Evolutionary conservation across 2,329 filamentous ascomycete genomes (phyloP).

Genomic region (Diplodia seriata): DNA sequence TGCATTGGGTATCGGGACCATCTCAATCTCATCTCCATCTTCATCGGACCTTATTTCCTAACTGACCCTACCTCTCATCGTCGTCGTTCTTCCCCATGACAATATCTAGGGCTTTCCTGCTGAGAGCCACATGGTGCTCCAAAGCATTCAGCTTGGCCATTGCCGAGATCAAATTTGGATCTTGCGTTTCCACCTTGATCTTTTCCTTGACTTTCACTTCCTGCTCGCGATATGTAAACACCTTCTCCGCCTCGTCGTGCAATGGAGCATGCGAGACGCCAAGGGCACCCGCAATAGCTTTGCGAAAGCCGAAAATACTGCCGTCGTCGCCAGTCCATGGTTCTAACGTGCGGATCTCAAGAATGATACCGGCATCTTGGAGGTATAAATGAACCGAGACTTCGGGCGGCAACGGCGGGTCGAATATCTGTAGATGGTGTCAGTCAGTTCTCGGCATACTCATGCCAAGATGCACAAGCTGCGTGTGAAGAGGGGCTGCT

Average conservation of each 20-base stretch:
- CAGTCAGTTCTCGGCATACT: neutral
- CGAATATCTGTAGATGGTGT: conserved; percentile 57
- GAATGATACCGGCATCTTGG: conserved; percentile 61
- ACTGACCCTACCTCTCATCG: conserved; percentile 3
- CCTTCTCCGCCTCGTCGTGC: conserved; percentile 73
- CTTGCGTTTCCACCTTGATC: conserved; percentile 84
- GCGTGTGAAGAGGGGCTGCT: neutral
- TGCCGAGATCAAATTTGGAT: conserved; percentile 83
- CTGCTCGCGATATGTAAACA: conserved; percentile 72
- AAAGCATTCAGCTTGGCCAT: conserved; percentile 83
- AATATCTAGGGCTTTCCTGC: conserved; percentile 73
- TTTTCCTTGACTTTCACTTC: conserved; percentile 90
- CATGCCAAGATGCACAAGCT: too few species aligned
- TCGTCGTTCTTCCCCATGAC: conserved; percentile 68
- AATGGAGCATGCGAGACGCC: conserved; percentile 50
- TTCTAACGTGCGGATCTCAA: conserved; percentile 75
- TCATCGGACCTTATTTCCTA: neutral
- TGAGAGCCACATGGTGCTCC: conserved; percentile 73
- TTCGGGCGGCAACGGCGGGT: conserved; percentile 67
- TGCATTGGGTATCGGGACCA: neutral
- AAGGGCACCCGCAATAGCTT: conserved; percentile 59
- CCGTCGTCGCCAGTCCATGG: conserved; percentile 43
- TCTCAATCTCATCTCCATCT: neutral
- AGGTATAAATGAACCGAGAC: conserved; percentile 73
- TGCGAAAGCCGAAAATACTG: conserved; percentile 61